Evolutionary conservation across 495 filamentous ascomycete genomes (phyloP), one percentile per base, ranked within the genome.

Genomic region (Trichoderma orchidacearum): DNA sequence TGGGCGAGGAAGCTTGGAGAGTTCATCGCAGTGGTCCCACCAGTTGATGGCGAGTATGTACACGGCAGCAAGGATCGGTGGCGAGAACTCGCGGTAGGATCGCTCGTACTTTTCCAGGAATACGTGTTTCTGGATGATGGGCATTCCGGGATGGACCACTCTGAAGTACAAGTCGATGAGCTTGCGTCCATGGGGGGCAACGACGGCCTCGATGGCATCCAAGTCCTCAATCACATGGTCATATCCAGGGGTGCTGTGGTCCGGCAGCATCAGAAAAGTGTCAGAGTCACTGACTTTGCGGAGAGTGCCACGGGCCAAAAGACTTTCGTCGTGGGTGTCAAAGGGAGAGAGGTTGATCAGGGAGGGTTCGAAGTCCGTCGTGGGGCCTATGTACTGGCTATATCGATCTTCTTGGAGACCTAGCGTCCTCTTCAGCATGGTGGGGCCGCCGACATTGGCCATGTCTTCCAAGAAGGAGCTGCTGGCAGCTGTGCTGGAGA

Each of bases 181-280:
- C 0, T 79, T 77, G 50, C 78, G 72, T 13, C 86, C 87, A 63
- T 89, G 83, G 4, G 85, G 83, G 38, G 77, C 76, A 30, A 91
- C 82, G 58, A 85, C 63, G 35, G 77, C 75, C 63, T 90, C 86
- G 58, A 97, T 84, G 62, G 82, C 82, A 63, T 90, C 85, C 55
- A 86, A 72, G 58, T 90, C 83, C 51, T 86, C 77, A 45, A 76
- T 69, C 54, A 76, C 65, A 56, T 83, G 82, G 30, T 79, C 77
- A 61, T 83, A 75, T 31, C 80, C 79, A 38, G 80, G 80, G 6
- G 82, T 81, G 63, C 72, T 72, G 52, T 76, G 70, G 63, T 89
- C 86, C 30, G 83, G 80, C 52, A 86, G 75, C 76, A 92, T 84
- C 58, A 89, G 77, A 70, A 96, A 98, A 15, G 85, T 94, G 63